Percentiles rank a stretch among this genome's conserved stretches.
Evolutionary conservation across 345 rosid species (phyloP).

Genomic region (Sonneratia caseolaris): DNA sequence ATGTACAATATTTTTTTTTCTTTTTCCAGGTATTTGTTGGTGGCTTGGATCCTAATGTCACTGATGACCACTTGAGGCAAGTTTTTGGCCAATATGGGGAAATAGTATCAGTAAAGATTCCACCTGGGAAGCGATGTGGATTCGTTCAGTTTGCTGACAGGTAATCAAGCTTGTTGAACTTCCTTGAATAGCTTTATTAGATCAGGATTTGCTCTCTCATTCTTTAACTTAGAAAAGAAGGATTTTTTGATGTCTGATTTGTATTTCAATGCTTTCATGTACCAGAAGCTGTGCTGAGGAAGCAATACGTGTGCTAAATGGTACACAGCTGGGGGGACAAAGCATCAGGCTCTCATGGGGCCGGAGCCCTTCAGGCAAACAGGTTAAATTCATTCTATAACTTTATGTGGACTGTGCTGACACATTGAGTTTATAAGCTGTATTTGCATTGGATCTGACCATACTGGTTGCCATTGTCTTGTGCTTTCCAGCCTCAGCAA

Average conservation of each 20-base stretch:
- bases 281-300: slow-evolving; percentile 80
- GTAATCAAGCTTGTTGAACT: slow-evolving; percentile 21
- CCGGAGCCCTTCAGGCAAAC: slow-evolving; percentile 77
- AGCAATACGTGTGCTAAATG: slow-evolving; percentile 57
- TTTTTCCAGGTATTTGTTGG: slow-evolving; percentile 73
- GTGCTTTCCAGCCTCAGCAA: slow-evolving; percentile 33
- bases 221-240: background rate
- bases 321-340: slow-evolving; percentile 68
- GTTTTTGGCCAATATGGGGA: slow-evolving; percentile 76
- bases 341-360: slow-evolving; percentile 92
- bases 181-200: background rate
- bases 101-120: slow-evolving; percentile 75
- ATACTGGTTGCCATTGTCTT: background rate
- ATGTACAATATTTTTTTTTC: background rate
- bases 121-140: slow-evolving; percentile 73
- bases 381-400: slow-evolving; percentile 24
- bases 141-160: slow-evolving; percentile 84
- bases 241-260: background rate
- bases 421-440: background rate
- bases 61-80: slow-evolving; percentile 66
- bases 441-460: background rate
- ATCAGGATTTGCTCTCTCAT: background rate
- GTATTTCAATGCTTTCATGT: slow-evolving; percentile 5
- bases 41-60: slow-evolving; percentile 60
- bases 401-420: background rate